Conservation (phyloP, 305 asterid species). For the Fraxinus nigra region DNA sequence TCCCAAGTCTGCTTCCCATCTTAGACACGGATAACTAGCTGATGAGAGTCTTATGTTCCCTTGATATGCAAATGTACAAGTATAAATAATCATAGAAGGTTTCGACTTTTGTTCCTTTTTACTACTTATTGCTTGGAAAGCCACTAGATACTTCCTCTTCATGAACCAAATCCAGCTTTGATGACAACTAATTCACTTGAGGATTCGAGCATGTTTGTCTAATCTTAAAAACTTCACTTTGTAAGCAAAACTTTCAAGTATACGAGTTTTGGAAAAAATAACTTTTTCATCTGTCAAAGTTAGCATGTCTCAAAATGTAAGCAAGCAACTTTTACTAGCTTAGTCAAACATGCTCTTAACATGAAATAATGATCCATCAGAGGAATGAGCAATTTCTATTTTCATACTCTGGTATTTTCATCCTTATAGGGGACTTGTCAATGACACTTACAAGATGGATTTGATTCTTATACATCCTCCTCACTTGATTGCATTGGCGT, state of each 20-base stretch:
- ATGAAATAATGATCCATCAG: neutral
- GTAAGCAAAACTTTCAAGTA: neutral
- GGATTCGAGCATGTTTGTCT: neutral
- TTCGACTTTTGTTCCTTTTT: neutral
- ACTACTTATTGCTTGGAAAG: neutral
- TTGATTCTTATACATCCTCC: conserved; percentile 88
- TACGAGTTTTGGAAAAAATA: neutral
- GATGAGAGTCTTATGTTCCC: neutral
- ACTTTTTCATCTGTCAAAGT: neutral
- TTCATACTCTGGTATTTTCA: neutral
- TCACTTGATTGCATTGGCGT: conserved; percentile 83
- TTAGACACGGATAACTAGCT: neutral
- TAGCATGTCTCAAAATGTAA: neutral
- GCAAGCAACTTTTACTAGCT: neutral
- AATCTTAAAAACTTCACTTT: neutral
- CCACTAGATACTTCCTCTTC: neutral
- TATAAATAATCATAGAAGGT: too few relatives aligned
- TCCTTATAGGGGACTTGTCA: conserved; percentile 70
- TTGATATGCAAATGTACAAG: neutral
- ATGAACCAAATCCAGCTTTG: neutral
- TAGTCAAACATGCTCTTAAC: neutral
- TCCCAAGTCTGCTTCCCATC: conserved; percentile 1
- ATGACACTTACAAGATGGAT: conserved; percentile 97
- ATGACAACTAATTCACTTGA: neutral
- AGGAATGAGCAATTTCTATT: neutral